Evolutionary conservation across 306 rosid species (phyloP), one percentile per base, ranked within the genome.

Genomic region (Corylus americana): DNA sequence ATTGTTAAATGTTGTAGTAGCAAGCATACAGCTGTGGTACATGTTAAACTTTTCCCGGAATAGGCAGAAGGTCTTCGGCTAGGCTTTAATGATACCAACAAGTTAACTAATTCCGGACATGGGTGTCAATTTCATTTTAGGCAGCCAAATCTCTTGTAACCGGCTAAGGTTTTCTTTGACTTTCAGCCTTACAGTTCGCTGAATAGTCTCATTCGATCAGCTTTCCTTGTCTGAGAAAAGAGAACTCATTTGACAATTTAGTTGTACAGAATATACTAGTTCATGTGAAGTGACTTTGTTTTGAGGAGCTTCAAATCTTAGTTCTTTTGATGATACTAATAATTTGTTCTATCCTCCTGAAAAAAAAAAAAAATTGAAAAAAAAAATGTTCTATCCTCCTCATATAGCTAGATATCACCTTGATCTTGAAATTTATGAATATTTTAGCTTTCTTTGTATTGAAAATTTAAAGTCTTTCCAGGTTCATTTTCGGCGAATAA

Each of bases 401-500:
- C 48, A 12, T n/a, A 20, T 61, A 44, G 17, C 29, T 16, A 25
- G 61, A 27, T 29, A 42, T 53, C 45, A 63, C 29, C 44, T 71
- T 18, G 37, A 62, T 54, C 53, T 5, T 47, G 18, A 25, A 45
- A 29, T 53, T 25, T 57, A 14, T 54, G 72, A 6, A 31, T 50
- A 18, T 44, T 11, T 73, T 45, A 44, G 79, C 39, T 54, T 35
- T 67, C 55, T 74, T 49, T 66, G 17, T 61, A 37, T 70, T 80
- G 69, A 67, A 68, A 37, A 68, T 54, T 86, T 71, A 67, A 63
- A 62, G 70, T 64, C 68, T 79, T 79, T 80, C 71, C 91, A 96
- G 99, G 98, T 93, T 83, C 99, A 96, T 86, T 96, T 96, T 84
- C 90, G 94, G 77, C 88, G 98, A 75, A 96, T 96, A 61, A 93